Evolutionary conservation across 768 basidiomycete genomes (phyloP).

Genomic region (Postia placenta): DNA sequence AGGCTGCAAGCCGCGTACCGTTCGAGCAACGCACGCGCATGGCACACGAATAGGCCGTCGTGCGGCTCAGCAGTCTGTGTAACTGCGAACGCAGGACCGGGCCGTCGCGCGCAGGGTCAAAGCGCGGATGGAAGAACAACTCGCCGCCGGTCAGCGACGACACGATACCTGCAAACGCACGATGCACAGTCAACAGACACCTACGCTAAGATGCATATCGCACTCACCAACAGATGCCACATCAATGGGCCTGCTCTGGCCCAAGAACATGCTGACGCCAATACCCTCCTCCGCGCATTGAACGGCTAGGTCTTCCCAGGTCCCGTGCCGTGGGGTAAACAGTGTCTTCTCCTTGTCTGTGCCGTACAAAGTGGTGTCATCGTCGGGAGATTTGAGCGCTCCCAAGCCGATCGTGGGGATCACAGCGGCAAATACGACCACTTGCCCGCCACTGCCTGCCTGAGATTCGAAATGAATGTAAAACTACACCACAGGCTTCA

Average conservation of each 20-base stretch:
- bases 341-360: conserved; percentile 82
- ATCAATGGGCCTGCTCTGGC: conserved; percentile 75
- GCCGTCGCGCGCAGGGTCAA: conserved; percentile 62
- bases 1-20: conserved; percentile 40
- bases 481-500: neutral
- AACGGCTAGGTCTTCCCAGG: conserved; percentile 81
- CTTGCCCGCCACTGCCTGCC: conserved; percentile 73
- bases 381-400: conserved; percentile 47
- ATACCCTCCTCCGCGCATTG: conserved; percentile 88
- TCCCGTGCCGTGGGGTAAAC: conserved; percentile 70
- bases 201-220: no score
- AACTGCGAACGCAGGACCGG: conserved; percentile 70
- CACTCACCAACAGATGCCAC: conserved; percentile 75
- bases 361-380: conserved; percentile 66
- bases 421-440: conserved; percentile 64
- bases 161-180: conserved; percentile 44
- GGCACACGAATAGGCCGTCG: conserved; percentile 73
- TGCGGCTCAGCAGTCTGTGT: conserved; percentile 56
- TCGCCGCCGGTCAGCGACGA: conserved; percentile 82
- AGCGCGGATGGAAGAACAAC: conserved; percentile 89
- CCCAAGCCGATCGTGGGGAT: conserved; percentile 71
- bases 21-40: conserved; percentile 81
- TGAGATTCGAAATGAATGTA: conserved; percentile 10
- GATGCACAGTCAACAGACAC: neutral
- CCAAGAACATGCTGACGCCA: conserved; percentile 85